Conservation (phyloP, 1,284 basidiomycete genomes). For the Pholiota adiposa region DNA sequence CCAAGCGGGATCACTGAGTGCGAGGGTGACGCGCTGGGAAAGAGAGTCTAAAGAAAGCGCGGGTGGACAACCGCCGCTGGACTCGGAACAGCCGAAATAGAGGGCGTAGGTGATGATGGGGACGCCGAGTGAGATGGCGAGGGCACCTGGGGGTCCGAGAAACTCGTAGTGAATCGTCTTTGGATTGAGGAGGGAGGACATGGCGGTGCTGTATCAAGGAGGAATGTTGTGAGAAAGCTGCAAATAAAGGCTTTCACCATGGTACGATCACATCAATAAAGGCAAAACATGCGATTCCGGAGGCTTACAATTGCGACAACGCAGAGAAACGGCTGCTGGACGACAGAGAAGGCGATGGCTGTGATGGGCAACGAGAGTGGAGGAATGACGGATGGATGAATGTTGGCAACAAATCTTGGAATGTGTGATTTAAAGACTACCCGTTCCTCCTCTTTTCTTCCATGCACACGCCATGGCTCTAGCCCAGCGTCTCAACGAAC, state of each 20-base stretch:
- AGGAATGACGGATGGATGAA: too few relatives aligned
- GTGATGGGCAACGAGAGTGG: neutral
- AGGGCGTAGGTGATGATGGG: slow-evolving; percentile 81
- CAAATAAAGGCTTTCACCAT: neutral
- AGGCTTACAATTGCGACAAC: too few relatives aligned
- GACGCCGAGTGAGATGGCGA: slow-evolving; percentile 73
- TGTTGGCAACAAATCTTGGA: too few relatives aligned
- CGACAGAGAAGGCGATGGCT: neutral
- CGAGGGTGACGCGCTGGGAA: slow-evolving; percentile 43
- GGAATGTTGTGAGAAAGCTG: neutral
- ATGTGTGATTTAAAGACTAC: too few relatives aligned
- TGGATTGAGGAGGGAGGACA: slow-evolving; percentile 58
- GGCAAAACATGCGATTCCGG: neutral
- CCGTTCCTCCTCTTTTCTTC: slow-evolving; percentile 21
- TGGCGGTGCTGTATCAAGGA: slow-evolving; percentile 18
- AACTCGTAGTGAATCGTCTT: slow-evolving; percentile 81
- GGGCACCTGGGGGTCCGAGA: slow-evolving; percentile 82
- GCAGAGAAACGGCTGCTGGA: too few relatives aligned
- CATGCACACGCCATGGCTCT: slow-evolving; percentile 37
- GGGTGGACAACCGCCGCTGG: slow-evolving; percentile 77
- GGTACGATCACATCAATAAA: neutral
- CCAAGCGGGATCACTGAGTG: slow-evolving; percentile 58
- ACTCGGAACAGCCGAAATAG: slow-evolving; percentile 86
- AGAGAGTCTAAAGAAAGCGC: slow-evolving; percentile 44
- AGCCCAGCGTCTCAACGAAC: slow-evolving; percentile 47